Evolutionary conservation across 257 asterid species (phyloP), one percentile per base, ranked within the genome.

Genomic region (Fraxinus pennsylvanica): DNA sequence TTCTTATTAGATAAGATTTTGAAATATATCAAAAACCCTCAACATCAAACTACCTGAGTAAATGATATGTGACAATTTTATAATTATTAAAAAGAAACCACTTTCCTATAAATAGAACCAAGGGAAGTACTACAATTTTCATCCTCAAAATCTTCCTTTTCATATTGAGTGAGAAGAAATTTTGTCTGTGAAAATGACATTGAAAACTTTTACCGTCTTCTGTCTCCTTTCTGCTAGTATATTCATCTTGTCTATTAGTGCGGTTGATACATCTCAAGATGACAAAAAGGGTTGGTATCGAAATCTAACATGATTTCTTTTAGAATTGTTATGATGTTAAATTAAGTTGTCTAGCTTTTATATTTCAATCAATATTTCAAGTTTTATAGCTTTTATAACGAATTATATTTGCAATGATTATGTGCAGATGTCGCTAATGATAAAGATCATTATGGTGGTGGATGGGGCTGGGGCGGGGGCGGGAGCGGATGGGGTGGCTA

Each of bases 381-480:
- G 14, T 25, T 9, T 57, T 19, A 19, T n/a, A 57, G 0, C 25
- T 17, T 52, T 4, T 52, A 59, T 21, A 8, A 22, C 15, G 6
- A n/a, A 5, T 59, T 59, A 6, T 22, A 7, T 52, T 14, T 52
- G 8, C 25, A 6, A 61, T 61, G 30, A n/a, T 22, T 61, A 2
- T 21, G 68, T 25, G 7, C 4, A 61, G 68, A 25, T 25, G 17
- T 7, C 12, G 15, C 68, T 9, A 5, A 21, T 61, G 68, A 22
- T 19, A 61, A 61, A 12, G 68, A 61, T 61, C 68, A 21, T 25
- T 25, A 50, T 47, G 77, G 77, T 12, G 77, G 77, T 25, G 27
- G 27, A 25, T 25, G 27, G 27, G n/a, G n/a, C n/a, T n/a, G n/a
- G n/a, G n/a, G n/a, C 21, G 21, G 36, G 5, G 27, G 27, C 27